A percentile compares a stretch with the other conserved stretches of the same genome.
Evolutionary conservation across 2,329 filamentous ascomycete species (phyloP).

Genomic region (Neonectria hederae): DNA sequence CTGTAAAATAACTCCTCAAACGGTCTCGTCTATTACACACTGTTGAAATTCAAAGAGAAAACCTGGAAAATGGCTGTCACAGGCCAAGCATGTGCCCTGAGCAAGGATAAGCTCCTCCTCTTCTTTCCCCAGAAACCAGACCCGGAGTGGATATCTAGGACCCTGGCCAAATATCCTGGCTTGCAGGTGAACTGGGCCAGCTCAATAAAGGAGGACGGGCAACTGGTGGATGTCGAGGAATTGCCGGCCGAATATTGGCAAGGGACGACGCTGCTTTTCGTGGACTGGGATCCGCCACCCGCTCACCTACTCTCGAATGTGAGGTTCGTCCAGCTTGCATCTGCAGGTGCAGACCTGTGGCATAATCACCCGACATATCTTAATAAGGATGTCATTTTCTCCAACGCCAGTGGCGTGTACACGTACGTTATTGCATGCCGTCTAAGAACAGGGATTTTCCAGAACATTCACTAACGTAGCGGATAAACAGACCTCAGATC

Average conservation of each 20-base stretch:
- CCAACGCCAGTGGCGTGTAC: not conserved
- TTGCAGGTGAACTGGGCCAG: not conserved
- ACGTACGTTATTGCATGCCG: not conserved
- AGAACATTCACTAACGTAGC: not conserved
- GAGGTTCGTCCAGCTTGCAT: not conserved
- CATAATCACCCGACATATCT: not conserved
- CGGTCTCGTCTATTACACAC: not conserved
- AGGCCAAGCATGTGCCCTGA: not conserved
- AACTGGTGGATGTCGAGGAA: not conserved
- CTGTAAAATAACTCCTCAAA: not conserved
- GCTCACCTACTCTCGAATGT: not conserved
- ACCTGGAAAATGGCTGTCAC: not conserved
- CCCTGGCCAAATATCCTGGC: not conserved
- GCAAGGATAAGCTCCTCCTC: not conserved
- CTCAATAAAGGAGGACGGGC: not conserved
- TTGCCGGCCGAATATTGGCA: not conserved
- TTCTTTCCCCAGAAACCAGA: not conserved
- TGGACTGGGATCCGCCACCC: not conserved
- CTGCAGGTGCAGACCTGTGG: not conserved
- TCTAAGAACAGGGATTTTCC: not conserved
- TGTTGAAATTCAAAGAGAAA: not conserved
- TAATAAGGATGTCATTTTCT: not conserved
- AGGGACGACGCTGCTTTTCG: not conserved
- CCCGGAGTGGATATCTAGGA: not conserved
- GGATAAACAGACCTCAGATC: slow-evolving; percentile 42